Evolutionary conservation across 257 asterid genomes (phyloP).

Genomic region (Ballota nigra): DNA sequence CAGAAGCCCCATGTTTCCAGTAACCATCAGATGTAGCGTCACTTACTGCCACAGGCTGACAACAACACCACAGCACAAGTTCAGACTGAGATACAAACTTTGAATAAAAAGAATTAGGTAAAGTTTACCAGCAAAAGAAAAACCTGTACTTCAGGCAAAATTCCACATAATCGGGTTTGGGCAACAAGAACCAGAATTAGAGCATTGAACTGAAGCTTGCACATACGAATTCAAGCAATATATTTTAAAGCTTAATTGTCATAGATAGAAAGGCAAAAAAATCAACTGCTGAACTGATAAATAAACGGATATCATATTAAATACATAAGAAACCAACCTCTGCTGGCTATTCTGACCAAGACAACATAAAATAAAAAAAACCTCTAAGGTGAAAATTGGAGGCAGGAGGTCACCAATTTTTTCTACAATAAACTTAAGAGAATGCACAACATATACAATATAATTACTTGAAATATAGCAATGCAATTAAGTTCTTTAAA

Average conservation of each 20-base stretch:
- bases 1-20: constrained; percentile 66
- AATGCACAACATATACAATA: neutral
- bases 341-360: constrained; percentile 8
- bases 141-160: neutral
- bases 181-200: neutral
- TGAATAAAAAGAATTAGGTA: constrained; percentile 16
- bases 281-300: neutral
- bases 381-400: neutral
- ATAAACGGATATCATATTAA: constrained; percentile 3
- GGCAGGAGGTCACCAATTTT: neutral
- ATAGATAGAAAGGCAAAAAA: neutral
- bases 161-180: neutral
- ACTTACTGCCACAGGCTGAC: constrained; percentile 68
- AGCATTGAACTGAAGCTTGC: neutral
- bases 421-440: neutral
- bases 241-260: neutral
- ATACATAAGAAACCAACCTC: neutral
- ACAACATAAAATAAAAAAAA: neutral
- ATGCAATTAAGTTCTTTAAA: constrained; percentile 3
- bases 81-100: constrained; percentile 25
- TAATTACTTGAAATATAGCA: neutral
- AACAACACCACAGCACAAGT: constrained; percentile 38
- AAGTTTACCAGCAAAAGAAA: constrained; percentile 16
- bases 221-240: neutral
- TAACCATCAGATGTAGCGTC: constrained; percentile 53